Evolutionary conservation across 1,139 yeast species (phyloP), one percentile per base, ranked within the genome.

Genomic region (Blastobotrys proliferans): DNA sequence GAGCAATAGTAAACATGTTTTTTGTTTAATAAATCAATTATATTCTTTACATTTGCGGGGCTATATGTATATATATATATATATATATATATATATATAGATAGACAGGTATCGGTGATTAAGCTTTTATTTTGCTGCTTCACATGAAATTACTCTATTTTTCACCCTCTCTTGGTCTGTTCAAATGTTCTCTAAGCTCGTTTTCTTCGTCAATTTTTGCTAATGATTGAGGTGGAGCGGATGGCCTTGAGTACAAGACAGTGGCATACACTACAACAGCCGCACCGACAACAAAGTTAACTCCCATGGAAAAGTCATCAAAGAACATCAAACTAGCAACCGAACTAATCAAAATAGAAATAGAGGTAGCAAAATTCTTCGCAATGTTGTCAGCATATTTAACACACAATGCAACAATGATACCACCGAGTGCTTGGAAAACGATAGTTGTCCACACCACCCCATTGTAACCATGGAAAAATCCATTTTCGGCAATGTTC

Each of bases 341-440:
- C 39, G 64, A 66, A 10, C 70, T 66, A 16, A 68, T 55, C 37
- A 68, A 55, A 45, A 68, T 68, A 2, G 70, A 65, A 37, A 68
- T 61, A 9, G 69, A 63, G 3, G 72, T 68, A 4, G 72, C 70
- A 53, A 68, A 68, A 51, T 63, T 64, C 51, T 64, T 64, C 40
- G 62, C 62, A 39, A 64, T 64, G 48, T 62, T 63, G 52, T 64
- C 68, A n/a, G 68, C 68, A 42, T 61, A 63, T 43, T 64, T 64
- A 40, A 64, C 68, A 39, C 64, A 62, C 19, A 63, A 50, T 4
- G 68, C 68, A 8, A 64, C 68, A 4, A 64, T 55, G 34, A 64
- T 59, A 2, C 68, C 68, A 3, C 68, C 68, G 21, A 57, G 42
- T 1, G 68, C 68, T 50, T 64, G 68, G 25, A 62, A 52, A 2